Evolutionary conservation across 805 yeast genomes (phyloP), one percentile per base, ranked within the genome.

Genomic region (Lipomyces chichibuensis): DNA sequence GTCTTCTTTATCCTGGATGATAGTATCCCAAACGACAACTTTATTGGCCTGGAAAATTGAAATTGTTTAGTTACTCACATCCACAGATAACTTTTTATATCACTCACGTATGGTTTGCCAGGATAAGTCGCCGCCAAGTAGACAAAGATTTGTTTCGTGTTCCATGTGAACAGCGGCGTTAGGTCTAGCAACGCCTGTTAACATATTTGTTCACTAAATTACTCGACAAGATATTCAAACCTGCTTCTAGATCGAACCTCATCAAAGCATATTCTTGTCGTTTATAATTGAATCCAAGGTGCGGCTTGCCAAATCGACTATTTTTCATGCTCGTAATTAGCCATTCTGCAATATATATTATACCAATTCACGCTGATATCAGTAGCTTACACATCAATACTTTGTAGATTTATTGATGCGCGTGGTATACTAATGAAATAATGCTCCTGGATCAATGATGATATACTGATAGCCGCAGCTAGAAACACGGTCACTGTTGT

Each of bases 81-180:
- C 11, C 5, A 37, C 23, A 60, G 25, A n/a, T n/a, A 11, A 35
- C 14, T n/a, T 43, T 5, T n/a, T 73, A 66, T 79, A 76, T 67
- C 75, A 49, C 66, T 29, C 69, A 71, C 68, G 53, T 69, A 66
- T 65, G 78, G 73, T 60, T 74, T 75, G 0, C 81, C 83, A 54
- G 82, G 96, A 74, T 93, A 93, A 75, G 91, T 94, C 1, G 96
- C 97, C 2, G 96, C 90, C 69, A 95, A 81, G 74, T 94, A 95
- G 4, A 89, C 90, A 74, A 95, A 94, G n/a, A 94, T 87, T 78
- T 94, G 98, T 76, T 94, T 94, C 13, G 99, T 95, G 79, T 94
- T 95, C 97, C 98, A 94, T 78, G 90, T 92, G 84, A 93, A 93
- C 62, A 95, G 82, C 1, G 91, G 88, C 1, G 90, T 76, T 69